Percentiles rank a stretch among this genome's conserved stretches.
These are phyloP conservation scores for Sphagnum fallax DNA, from an alignment of 228 moss, liverwort and hornwort species.

Conservation along the genomic window DNA sequence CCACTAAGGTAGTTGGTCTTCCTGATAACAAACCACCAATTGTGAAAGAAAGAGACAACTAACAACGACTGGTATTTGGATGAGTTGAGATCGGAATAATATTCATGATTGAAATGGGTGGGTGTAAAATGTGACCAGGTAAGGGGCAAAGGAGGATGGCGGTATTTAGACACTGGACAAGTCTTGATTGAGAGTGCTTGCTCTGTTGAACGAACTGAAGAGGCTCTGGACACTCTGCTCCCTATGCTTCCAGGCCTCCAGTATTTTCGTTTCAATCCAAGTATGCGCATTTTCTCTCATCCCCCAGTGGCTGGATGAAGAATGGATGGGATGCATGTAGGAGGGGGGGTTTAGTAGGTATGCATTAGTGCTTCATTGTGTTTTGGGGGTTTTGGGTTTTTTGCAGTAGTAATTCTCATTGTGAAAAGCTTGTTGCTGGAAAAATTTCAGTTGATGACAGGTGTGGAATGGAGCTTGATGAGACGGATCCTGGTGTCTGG, in stretches of 20 bases:
- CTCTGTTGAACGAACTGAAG: slow-evolving; percentile 95
- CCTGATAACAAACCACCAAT: background rate
- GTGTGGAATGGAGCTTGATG: slow-evolving; percentile 96
- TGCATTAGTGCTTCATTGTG: too few species aligned
- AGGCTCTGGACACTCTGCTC: slow-evolving; percentile 94
- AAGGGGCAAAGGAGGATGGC: slow-evolving; percentile 98
- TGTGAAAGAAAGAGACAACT: too few species aligned
- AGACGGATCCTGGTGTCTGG: slow-evolving; percentile 86
- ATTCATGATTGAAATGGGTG: background rate
- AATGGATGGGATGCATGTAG: background rate
- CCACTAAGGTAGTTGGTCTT: slow-evolving; percentile 59
- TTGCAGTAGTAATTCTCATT: too few species aligned
- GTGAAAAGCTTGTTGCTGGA: too few species aligned
- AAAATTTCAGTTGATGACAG: slow-evolving; percentile 72
- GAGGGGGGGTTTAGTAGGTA: background rate
- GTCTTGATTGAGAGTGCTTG: slow-evolving; percentile 99
- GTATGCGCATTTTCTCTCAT: slow-evolving; percentile 18
- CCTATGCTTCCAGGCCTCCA: slow-evolving; percentile 88
- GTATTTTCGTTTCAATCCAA: slow-evolving; percentile 98
- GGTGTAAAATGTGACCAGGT: slow-evolving; percentile 33
- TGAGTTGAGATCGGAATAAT: too few species aligned
- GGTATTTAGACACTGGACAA: slow-evolving; percentile 98
- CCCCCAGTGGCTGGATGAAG: background rate
- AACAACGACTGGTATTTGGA: too few species aligned
- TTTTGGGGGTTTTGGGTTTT: too few species aligned